Evolutionary conservation across 2,329 filamentous ascomycete species (phyloP).

Genomic region (Thermoascus crustaceus): DNA sequence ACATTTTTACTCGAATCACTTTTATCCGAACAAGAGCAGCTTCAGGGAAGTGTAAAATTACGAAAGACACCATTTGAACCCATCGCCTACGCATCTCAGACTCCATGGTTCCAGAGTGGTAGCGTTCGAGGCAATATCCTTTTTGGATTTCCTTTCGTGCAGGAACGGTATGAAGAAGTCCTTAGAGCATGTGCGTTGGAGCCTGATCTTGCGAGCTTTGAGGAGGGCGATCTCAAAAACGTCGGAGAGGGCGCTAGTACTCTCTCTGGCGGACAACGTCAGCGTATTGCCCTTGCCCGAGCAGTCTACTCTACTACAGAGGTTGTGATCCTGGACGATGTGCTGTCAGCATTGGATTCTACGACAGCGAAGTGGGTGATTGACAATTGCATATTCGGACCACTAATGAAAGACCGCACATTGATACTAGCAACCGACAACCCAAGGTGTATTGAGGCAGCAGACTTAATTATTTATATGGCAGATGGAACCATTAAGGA

Average conservation of each 20-base stretch:
- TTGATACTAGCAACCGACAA: constrained; percentile 8
- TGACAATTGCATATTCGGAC: constrained; percentile 7
- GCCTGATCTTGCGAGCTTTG: constrained; percentile 47
- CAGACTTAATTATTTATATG: constrained; percentile 7
- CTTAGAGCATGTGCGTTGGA: constrained; percentile 52
- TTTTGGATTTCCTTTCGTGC: constrained; percentile 49
- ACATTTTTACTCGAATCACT: constrained; percentile 5
- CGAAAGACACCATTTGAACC: constrained; percentile 8
- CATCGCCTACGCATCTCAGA: constrained; percentile 46
- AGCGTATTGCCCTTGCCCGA: constrained; percentile 50
- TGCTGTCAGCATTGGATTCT: constrained; percentile 8
- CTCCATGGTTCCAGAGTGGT: constrained; percentile 57
- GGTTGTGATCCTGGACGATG: constrained; percentile 48
- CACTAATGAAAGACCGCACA: constrained; percentile 4
- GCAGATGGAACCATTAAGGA: constrained; percentile 3
- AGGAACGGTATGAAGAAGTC: constrained; percentile 48
- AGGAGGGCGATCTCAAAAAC: constrained; percentile 49
- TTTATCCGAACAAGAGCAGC: background rate
- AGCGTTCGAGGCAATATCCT: constrained; percentile 58
- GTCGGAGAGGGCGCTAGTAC: constrained; percentile 56
- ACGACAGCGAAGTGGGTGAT: constrained; percentile 5
- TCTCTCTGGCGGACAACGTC: constrained; percentile 55
- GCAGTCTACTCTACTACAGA: constrained; percentile 50
- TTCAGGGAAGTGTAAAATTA: background rate
- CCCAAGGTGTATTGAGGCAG: constrained; percentile 3